Evolutionary conservation across 2,329 filamentous ascomycete genomes (phyloP).

Genomic region (Drechslerella stenobrocha): DNA sequence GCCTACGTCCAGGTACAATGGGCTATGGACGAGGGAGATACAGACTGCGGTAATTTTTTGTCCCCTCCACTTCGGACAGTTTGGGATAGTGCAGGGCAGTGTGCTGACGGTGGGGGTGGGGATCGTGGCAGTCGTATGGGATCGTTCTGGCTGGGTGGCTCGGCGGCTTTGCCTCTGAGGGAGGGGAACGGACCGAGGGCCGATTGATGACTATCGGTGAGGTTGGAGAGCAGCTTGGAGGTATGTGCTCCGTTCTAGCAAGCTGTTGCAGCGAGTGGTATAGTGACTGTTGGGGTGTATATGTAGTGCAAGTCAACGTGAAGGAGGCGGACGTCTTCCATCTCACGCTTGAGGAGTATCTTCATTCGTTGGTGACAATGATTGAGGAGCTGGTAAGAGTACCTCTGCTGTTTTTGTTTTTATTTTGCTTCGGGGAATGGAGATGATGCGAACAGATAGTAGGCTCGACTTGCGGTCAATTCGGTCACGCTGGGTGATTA

Average conservation of each 20-base stretch:
- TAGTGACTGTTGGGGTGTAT: conserved; percentile 15
- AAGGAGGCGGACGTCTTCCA: conserved; percentile 91
- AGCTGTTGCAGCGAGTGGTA: too few species aligned
- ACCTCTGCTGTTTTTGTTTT: neutral
- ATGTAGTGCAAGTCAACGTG: conserved; percentile 80
- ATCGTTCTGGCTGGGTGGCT: conserved; percentile 73
- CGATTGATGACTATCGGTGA: conserved; percentile 84
- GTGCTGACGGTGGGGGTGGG: conserved; percentile 12
- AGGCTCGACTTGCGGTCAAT: conserved; percentile 86
- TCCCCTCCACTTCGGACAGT: too few species aligned
- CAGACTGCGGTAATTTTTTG: conserved; percentile 72
- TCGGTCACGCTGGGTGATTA: conserved; percentile 91
- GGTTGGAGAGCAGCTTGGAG: conserved; percentile 74
- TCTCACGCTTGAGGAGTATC: conserved; percentile 94
- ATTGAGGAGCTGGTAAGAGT: conserved; percentile 77
- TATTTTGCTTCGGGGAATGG: too few species aligned
- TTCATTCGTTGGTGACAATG: conserved; percentile 81
- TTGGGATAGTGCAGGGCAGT: too few species aligned
- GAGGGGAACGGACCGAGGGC: conserved; percentile 61
- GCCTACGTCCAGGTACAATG: conserved; percentile 67
- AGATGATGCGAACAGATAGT: too few species aligned
- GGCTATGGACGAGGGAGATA: conserved; percentile 78
- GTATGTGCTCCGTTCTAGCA: conserved; percentile 57
- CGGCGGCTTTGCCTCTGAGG: conserved; percentile 64
- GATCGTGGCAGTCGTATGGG: conserved; percentile 60